Percentiles rank a stretch among this genome's conserved stretches.
Conservation (phyloP, 2,329 filamentous ascomycete genomes). For the Fusarium sp. region DNA sequence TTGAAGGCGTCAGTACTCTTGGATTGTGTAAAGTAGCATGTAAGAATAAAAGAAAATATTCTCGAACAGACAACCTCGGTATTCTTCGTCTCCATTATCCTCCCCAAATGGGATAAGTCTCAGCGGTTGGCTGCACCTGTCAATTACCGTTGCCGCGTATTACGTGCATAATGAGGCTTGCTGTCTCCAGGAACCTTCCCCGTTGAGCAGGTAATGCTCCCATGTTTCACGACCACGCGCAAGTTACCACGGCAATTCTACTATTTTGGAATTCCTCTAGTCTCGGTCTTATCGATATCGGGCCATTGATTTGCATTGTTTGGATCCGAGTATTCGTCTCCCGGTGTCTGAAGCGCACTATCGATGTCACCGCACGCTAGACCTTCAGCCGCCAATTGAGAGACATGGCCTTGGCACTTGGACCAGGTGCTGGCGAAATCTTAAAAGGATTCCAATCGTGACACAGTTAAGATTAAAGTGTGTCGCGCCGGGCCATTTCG, state of each 20-base stretch:
- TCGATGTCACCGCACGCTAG: background rate
- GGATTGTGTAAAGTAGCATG: background rate
- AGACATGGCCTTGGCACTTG: background rate
- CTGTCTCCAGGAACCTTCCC: background rate
- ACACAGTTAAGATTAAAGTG: background rate
- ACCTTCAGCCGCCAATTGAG: background rate
- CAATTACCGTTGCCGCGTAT: background rate
- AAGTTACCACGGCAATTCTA: background rate
- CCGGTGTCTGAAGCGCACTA: background rate
- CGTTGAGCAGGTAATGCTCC: background rate
- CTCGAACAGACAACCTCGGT: too few relatives aligned
- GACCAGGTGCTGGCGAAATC: background rate
- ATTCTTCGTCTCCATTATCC: background rate
- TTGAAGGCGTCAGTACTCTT: too few relatives aligned
- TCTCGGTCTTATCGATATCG: background rate
- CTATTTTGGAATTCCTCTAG: background rate
- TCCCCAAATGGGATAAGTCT: background rate
- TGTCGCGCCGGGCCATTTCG: background rate
- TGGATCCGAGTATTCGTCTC: background rate
- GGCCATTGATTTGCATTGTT: background rate
- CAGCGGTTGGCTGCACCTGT: background rate
- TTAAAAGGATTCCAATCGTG: background rate
- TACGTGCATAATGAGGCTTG: background rate
- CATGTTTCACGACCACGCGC: background rate
- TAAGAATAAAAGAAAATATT: background rate